Evolutionary conservation across 1,139 yeast genomes (phyloP), one percentile per base, ranked within the genome.

Genomic region (Kodamaea suecica): DNA sequence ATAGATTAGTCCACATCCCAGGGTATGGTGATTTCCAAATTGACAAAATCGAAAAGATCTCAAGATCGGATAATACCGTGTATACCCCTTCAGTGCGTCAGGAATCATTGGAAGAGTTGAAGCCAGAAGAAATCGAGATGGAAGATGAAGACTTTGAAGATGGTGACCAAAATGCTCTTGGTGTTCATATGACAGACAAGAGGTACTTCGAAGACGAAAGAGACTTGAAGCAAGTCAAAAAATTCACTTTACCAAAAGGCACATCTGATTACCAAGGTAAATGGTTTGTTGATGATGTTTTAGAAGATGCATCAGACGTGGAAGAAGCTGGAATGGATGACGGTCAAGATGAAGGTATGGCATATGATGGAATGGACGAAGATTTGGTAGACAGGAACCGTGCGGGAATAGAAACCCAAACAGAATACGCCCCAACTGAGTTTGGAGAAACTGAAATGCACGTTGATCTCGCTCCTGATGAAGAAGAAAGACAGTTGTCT

Each of bases 181-280:
- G 87, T 19, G 80, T 85, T 15, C 71, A 86, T 53, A 73, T 83
- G 59, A 94, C 84, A 47, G 90, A 83, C 30, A 81, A 73, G 48
- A 74, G 70, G 26, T 82, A 79, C 52, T 73, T 84, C 45, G 69
- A 67, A 37, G 76, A 64, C 45, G 67, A 61, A 9, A 66, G 56
- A 28, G 48, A 33, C 19, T 34, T 38, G 34, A 52, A 42, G 46
- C 54, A 27, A 36, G 48, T 24, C 41, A 54, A 38, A 59, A 62
- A 53, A 38, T 55, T 50, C 41, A 54, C 68, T 49, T 66, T 86
- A 20, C 97, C 97, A 13, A 76, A 76, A 52, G 97, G 97, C 15
- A 82, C 95, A 31, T 88, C 97, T 0, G 95, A 84, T 39, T 90
- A 90, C 57, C 98, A 92, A 63, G 86, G 95, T 5, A 78, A 86